phyloP scores from a whole-genome alignment of 257 asterid genomes.

The Euphrasia confusa region DNA sequence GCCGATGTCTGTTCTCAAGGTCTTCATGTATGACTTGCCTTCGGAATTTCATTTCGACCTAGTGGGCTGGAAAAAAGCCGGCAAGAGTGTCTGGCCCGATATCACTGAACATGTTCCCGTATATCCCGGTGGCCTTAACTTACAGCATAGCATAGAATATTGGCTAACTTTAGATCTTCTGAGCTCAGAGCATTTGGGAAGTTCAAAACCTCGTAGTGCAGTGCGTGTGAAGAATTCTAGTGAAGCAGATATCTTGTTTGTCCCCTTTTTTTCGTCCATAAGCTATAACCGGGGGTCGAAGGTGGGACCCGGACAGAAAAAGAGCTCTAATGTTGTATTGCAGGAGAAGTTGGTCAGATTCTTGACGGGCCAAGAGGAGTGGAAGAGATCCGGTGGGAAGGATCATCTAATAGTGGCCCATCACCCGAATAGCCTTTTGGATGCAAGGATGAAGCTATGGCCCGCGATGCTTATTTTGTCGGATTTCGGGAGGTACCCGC shows the following conservation, averaged over 20 bases:
- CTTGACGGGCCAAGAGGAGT: constrained; percentile 56
- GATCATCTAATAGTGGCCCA: constrained; percentile 88
- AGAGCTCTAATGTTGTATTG: constrained; percentile 42
- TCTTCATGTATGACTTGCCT: constrained; percentile 87
- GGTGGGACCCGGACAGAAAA: constrained; percentile 42
- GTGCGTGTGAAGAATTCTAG: constrained; percentile 60
- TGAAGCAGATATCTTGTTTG: constrained; percentile 87
- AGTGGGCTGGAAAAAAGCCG: constrained; percentile 60
- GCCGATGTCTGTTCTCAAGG: constrained; percentile 46
- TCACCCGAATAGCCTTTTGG: constrained; percentile 85
- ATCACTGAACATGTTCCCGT: constrained; percentile 47
- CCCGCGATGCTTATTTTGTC: constrained; percentile 75
- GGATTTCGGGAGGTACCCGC: constrained; percentile 94
- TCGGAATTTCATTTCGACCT: constrained; percentile 72
- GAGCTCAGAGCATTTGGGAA: constrained; percentile 44
- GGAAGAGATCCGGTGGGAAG: constrained; percentile 77
- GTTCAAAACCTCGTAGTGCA: constrained; percentile 46
- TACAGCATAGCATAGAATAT: constrained; percentile 94
- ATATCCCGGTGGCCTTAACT: constrained; percentile 86
- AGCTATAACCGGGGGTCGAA: constrained; percentile 70
- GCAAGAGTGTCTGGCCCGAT: constrained; percentile 72
- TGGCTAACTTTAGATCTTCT: constrained; percentile 88
- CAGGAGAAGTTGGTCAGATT: constrained; percentile 70
- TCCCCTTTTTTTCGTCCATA: constrained; percentile 83
- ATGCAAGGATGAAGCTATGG: constrained; percentile 85